Conservation (phyloP, 2,329 filamentous ascomycete genomes). For the Immersiporthe knoxdaviesiana region DNA sequence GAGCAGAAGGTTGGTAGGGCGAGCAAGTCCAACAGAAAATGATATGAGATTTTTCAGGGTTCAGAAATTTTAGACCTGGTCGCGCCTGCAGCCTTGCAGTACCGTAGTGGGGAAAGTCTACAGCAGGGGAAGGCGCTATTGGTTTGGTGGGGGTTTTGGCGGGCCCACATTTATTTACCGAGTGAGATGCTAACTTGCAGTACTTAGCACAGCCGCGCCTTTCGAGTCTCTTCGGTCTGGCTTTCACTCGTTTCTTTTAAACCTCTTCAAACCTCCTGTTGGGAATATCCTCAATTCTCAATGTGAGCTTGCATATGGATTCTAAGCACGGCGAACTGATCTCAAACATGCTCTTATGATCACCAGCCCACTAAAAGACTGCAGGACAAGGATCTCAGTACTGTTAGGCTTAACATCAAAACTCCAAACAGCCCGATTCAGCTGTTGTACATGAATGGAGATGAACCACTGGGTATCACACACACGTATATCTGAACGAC, state of each 20-base stretch:
- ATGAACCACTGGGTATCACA: constrained; percentile 1
- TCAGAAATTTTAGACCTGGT: constrained; percentile 26
- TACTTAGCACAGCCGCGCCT: constrained; percentile 18
- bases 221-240: neutral
- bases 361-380: neutral
- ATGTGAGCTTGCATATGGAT: neutral
- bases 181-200: neutral
- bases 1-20: neutral
- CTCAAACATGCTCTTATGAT: neutral
- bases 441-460: neutral
- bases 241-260: neutral
- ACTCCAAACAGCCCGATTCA: neutral
- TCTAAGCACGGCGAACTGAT: too few species aligned
- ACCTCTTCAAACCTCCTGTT: neutral
- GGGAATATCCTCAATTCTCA: neutral
- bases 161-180: constrained; percentile 10
- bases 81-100: constrained; percentile 25
- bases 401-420: neutral
- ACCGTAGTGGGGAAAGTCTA: constrained; percentile 16
- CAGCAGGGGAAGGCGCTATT: constrained; percentile 1
- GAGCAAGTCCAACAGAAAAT: neutral
- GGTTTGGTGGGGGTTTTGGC: neutral
- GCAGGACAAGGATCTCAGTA: neutral
- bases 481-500: neutral
- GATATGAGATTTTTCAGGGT: constrained; percentile 9